Conservation (phyloP, 2,329 filamentous ascomycete genomes). For the Paracoccidioides lutzii region DNA sequence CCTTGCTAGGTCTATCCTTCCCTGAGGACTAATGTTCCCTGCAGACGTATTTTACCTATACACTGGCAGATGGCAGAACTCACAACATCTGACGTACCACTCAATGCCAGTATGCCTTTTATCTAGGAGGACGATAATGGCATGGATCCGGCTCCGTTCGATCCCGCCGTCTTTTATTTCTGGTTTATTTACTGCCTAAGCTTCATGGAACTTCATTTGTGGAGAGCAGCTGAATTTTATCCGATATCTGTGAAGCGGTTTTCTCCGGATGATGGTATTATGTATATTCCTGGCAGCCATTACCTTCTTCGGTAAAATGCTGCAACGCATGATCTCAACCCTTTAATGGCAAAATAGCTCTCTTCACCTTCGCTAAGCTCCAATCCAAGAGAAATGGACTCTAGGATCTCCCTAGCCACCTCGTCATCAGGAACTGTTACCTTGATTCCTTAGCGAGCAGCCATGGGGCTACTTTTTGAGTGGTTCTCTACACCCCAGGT, state of each 20-base stretch:
- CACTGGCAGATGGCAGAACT: too few relatives aligned
- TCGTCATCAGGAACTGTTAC: neutral
- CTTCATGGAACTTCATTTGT: neutral
- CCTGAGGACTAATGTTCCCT: neutral
- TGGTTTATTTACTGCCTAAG: neutral
- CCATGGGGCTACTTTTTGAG: neutral
- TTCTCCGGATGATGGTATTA: neutral
- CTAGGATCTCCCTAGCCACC: neutral
- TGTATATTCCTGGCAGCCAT: neutral
- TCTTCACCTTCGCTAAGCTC: neutral
- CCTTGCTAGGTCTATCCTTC: neutral
- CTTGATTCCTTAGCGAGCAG: neutral
- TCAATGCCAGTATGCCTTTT: neutral
- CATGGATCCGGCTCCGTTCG: neutral
- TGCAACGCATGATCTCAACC: neutral
- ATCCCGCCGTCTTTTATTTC: neutral
- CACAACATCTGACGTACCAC: neutral
- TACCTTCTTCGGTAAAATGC: neutral
- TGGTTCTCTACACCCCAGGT: too few relatives aligned
- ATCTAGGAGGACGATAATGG: neutral
- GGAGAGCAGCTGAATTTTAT: neutral
- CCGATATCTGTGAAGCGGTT: neutral
- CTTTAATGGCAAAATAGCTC: neutral
- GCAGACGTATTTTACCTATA: neutral
- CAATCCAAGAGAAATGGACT: neutral